A percentile compares a stretch with the other conserved stretches of the same genome.
Evolutionary conservation across 345 rosid genomes (phyloP).

Genomic region (Kernera saxatilis): DNA sequence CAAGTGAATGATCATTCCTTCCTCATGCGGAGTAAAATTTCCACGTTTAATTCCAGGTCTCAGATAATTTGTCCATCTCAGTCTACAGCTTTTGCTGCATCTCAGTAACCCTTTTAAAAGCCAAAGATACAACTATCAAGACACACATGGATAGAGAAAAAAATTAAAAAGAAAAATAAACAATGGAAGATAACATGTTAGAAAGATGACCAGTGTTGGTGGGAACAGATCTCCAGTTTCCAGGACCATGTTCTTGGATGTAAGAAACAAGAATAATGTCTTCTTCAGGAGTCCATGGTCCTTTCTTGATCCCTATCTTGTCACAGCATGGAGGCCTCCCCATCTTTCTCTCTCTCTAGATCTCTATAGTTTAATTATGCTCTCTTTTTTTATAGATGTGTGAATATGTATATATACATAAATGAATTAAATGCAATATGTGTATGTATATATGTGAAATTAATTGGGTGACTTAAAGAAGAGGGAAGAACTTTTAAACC

Average conservation of each 20-base stretch:
- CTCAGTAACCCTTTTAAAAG: slow-evolving; percentile 58
- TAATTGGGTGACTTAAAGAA: slow-evolving; percentile 30
- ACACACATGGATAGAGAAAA: not conserved
- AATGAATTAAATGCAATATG: slow-evolving; percentile 27
- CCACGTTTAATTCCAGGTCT: slow-evolving; percentile 99
- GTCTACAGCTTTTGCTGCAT: slow-evolving; percentile 98
- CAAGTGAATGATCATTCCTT: slow-evolving; percentile 95
- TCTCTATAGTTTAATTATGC: slow-evolving; percentile 3
- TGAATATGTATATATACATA: slow-evolving; percentile 21
- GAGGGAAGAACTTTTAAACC: slow-evolving; percentile 32
- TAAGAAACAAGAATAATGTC: slow-evolving; percentile 91
- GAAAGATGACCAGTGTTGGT: slow-evolving; percentile 65
- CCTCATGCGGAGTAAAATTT: slow-evolving; percentile 94
- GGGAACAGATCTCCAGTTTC: slow-evolving; percentile 97
- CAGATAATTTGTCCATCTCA: slow-evolving; percentile 99
- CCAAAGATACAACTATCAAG: slow-evolving; percentile 5
- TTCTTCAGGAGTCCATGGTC: slow-evolving; percentile 99
- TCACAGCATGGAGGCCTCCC: slow-evolving; percentile 96
- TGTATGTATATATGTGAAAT: slow-evolving; percentile 28
- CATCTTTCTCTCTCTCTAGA: slow-evolving; percentile 40
- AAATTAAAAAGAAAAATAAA: not conserved
- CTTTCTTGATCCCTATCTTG: slow-evolving; percentile 88
- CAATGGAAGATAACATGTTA: not conserved
- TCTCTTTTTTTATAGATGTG: slow-evolving; percentile 32
- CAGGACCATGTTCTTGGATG: slow-evolving; percentile 94